Evolutionary conservation across 2,329 filamentous ascomycete genomes (phyloP).

Genomic region (Pseudogymnoascus sp.): DNA sequence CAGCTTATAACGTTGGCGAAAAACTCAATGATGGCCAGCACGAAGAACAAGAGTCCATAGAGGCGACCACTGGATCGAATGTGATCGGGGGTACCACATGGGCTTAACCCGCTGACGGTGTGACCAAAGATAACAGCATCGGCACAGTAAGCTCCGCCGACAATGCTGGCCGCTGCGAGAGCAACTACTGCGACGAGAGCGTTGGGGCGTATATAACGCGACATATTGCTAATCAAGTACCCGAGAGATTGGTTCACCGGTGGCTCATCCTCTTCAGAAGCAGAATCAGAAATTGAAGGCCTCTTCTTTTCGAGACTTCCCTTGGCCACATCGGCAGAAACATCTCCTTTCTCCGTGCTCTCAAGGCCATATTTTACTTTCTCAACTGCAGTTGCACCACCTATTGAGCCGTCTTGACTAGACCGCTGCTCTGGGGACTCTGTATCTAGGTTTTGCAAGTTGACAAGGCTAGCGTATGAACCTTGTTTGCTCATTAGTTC

Average conservation of each 20-base stretch:
- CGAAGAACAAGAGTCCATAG: conserved; percentile 39
- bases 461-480: conserved; percentile 33
- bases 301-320: neutral
- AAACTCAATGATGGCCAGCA: conserved; percentile 51
- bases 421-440: conserved; percentile 16
- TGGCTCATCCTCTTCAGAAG: conserved; percentile 12
- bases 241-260: conserved; percentile 15
- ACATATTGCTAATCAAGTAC: conserved; percentile 12
- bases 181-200: conserved; percentile 31
- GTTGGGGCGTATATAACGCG: conserved; percentile 14
- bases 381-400: conserved; percentile 12
- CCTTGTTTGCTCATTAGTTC: conserved; percentile 63
- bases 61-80: conserved; percentile 28
- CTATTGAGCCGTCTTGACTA: conserved; percentile 12
- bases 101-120: conserved; percentile 44
- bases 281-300: neutral
- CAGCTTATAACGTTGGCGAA: conserved; percentile 55
- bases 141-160: conserved; percentile 47
- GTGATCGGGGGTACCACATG: conserved; percentile 30
- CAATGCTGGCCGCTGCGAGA: conserved; percentile 43
- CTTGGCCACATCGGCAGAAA: neutral
- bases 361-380: conserved; percentile 7
- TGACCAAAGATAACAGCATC: conserved; percentile 52
- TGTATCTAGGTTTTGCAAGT: conserved; percentile 28
- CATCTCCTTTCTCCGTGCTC: neutral